phyloP scores from a whole-genome alignment of 1,284 basidiomycete species.

The Tranzscheliella williamsii region DNA sequence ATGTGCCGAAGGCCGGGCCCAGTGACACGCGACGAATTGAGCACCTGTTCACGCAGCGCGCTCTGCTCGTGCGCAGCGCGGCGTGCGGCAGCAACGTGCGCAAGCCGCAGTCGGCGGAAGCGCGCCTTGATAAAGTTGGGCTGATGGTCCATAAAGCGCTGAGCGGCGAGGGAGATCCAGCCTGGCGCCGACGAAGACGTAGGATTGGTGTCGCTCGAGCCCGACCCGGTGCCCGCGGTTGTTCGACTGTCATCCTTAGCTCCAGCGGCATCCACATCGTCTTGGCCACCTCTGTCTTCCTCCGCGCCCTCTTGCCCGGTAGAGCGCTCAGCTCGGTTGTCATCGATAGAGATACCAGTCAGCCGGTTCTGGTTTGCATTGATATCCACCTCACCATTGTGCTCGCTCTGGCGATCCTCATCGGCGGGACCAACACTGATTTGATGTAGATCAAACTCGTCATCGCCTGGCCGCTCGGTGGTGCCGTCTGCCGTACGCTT shows the following conservation, averaged over 20 bases:
- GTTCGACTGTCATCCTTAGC: conserved; percentile 35
- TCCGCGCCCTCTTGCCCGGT: background rate
- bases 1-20: conserved; percentile 46
- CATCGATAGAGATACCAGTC: background rate
- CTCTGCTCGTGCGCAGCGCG: conserved; percentile 49
- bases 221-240: conserved; percentile 31
- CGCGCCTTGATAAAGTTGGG: conserved; percentile 50
- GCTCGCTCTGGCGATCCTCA: conserved; percentile 4
- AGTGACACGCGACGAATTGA: conserved; percentile 27
- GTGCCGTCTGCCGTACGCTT: background rate
- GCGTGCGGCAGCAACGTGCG: conserved; percentile 49
- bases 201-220: conserved; percentile 46
- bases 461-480: background rate
- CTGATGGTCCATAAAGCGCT: conserved; percentile 38
- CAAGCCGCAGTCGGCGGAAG: conserved; percentile 45
- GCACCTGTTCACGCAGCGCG: conserved; percentile 47
- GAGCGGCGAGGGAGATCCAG: conserved; percentile 31
- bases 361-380: background rate
- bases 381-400: background rate
- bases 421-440: conserved; percentile 12
- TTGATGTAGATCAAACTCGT: conserved; percentile 34
- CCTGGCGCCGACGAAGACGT: conserved; percentile 41
- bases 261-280: conserved; percentile 6
- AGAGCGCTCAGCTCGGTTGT: too few species aligned
- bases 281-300: background rate